Evolutionary conservation across 257 asterid genomes (phyloP), one percentile per base, ranked within the genome.

Genomic region (Anisodus acutangulus): DNA sequence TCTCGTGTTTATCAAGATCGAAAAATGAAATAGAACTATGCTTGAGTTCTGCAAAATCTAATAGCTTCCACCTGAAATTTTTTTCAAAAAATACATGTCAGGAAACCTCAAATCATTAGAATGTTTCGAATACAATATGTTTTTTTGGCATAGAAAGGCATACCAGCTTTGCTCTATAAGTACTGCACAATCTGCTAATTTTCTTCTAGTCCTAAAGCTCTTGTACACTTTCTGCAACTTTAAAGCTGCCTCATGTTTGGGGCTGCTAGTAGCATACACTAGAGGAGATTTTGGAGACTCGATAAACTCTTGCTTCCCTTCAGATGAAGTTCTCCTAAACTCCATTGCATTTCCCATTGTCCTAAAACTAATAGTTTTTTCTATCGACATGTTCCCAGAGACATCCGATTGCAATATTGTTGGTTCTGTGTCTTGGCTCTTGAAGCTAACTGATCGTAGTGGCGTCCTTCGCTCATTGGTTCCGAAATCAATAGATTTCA

Each of bases 121-220:
- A 3, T 53, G 35, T 76, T 13, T 7, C 26, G 17, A 26, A 26
- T 13, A 26, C 26, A 45, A 2, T 3, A 1, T 13, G 11, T 31
- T 31, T 12, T 15, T 11, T 53, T 9, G 3, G 78, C 4, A 4
- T 15, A 64, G 49, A 71, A 41, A 72, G 1, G 45, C 84, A n/a
- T 64, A 87, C 99, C 98, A 96, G 86, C 97, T 93, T 78, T 93
- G 98, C 90, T 96, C 99, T 8, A 94, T 86, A 13, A 96, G 90
- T 78, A 96, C 99, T 0, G 99, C 99, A 85, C 98, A 94, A 86
- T 96, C 99, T 0, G 98, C 98, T 45, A 96, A 87, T 93, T 96
- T 93, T 85, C 99, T 85, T 83, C 99, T 88, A 10, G 98, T 94
- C 82, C 98, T 89, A 59, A 93, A 94, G 84, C 99, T 96, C 55